These are phyloP conservation scores for Russula emetica DNA, from an alignment of 768 basidiomycete genomes.

Conservation along the genomic window DNA sequence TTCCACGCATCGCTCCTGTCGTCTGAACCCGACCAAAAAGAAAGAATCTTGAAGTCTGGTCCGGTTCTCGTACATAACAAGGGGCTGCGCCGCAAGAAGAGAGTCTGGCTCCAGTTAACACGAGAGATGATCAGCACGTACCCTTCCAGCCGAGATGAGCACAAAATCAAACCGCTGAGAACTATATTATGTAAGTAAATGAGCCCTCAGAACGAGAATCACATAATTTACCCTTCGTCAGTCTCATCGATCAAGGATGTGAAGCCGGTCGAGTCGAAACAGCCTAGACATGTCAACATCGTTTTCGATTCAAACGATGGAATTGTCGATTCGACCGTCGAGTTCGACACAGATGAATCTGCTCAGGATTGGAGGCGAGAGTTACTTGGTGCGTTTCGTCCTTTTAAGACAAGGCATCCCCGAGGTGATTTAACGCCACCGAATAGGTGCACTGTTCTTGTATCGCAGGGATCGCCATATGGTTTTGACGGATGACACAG, in stretches of 20 bases:
- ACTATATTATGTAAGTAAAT: conserved; percentile 47
- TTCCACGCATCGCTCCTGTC: conserved; percentile 63
- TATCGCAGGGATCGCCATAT: conserved; percentile 43
- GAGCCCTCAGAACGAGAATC: neutral
- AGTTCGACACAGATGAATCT: conserved; percentile 58
- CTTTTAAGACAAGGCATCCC: neutral
- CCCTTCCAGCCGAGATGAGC: conserved; percentile 50
- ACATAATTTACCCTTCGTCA: conserved; percentile 28
- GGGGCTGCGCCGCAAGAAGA: conserved; percentile 43
- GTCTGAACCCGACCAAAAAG: conserved; percentile 35
- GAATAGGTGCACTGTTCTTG: conserved; percentile 44
- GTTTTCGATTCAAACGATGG: conserved; percentile 35
- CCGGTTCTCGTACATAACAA: conserved; percentile 46
- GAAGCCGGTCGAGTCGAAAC: conserved; percentile 41
- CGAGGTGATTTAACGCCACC: neutral
- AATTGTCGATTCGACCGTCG: conserved; percentile 34
- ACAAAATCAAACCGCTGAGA: conserved; percentile 48
- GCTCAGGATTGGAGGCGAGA: conserved; percentile 49
- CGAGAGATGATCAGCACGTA: conserved; percentile 58
- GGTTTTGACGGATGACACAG: conserved; percentile 33
- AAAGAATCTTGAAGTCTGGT: conserved; percentile 47
- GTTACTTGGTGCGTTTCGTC: conserved; percentile 37
- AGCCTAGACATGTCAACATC: conserved; percentile 41
- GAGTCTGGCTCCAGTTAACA: conserved; percentile 60
- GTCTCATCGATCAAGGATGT: conserved; percentile 48